Evolutionary conservation across 192 early-diverging fungal genomes (phyloP).

Genomic region (Umbelopsis isabellina): DNA sequence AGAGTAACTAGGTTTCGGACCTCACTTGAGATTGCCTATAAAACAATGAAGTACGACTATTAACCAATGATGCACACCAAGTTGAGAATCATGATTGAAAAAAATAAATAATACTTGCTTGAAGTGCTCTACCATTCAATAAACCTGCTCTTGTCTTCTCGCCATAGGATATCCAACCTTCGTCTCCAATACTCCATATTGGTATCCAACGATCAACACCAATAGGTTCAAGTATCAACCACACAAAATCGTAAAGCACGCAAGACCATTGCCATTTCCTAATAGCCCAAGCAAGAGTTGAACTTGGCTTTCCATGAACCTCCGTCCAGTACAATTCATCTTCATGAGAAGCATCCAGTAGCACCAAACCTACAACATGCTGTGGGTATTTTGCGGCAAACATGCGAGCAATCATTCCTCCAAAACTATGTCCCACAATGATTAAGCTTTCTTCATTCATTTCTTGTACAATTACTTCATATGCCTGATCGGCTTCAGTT

Average conservation of each 20-base stretch:
- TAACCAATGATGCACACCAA: not conserved
- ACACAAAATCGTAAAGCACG: conserved; percentile 4
- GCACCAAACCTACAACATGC: conserved; percentile 8
- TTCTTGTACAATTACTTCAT: conserved; percentile 7
- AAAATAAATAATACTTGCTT: not conserved
- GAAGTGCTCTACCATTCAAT: conserved; percentile 17
- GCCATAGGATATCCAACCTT: not conserved
- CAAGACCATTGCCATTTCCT: conserved; percentile 22
- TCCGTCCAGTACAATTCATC: conserved; percentile 3
- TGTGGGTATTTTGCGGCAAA: conserved; percentile 15
- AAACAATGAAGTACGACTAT: not conserved
- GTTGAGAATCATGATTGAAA: not conserved
- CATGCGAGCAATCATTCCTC: conserved; percentile 23
- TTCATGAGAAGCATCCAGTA: conserved; percentile 20
- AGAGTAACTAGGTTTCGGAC: conserved; percentile 4
- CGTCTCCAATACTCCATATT: conserved; percentile 11
- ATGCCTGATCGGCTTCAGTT: conserved; percentile 1
- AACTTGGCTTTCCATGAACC: not conserved
- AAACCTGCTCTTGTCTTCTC: not conserved
- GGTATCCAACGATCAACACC: conserved; percentile 13
- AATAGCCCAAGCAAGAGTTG: not conserved
- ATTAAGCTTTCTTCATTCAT: conserved; percentile 6
- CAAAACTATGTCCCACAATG: conserved; percentile 10
- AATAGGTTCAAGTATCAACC: not conserved
- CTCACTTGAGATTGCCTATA: conserved; percentile 5